Evolutionary conservation across 2,329 filamentous ascomycete genomes (phyloP), one percentile per base, ranked within the genome.

Genomic region (Cladosporium sphaerospermum): DNA sequence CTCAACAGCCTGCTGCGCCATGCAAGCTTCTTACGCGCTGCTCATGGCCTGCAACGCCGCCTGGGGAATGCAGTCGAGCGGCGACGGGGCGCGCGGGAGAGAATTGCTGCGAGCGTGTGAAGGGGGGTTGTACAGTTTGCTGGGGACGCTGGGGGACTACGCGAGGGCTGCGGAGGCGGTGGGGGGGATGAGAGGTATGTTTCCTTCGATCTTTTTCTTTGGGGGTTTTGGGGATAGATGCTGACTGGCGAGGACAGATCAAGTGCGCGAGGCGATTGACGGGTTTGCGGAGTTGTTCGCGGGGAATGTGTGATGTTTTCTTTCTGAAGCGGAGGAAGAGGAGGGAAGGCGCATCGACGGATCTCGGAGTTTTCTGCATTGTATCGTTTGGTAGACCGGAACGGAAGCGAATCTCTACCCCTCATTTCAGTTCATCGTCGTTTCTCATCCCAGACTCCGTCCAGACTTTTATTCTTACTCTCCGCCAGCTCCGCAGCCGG

Each of bases 21-120:
- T 75, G 71, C 73, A 75, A 56, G 69, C 70, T 39, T 74, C 72
- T 55, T 75, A 75, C 54, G 71, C 72, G 4, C 67, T 75, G 64
- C 61, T 75, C 13, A 75, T 75, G 72, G 64, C 74, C 7, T 73
- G 57, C 28, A 56, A 56, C 10, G 52, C 55, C 9, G 54, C 52
- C 16, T 51, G 49, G 36, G 32, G 34, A 6, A 44, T 45, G 40
- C 36, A 44, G 41, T 14, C 11, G 11, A 52, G 47, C 6, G 42
- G 53, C 34, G 48, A 54, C 28, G 36, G 46, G 39, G 33, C 45
- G 41, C 41, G 46, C n/a, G 40, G 40, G 5, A 11, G 23, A 14
- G 44, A 43, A 11, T 18, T 51, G 40, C 34, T 54, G 23, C 10
- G 36, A 18, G 14, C 50, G 45, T 57, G 55, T 16, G 55, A 57